These are phyloP conservation scores for Fusarium continuum DNA, from an alignment of 2,329 filamentous ascomycete genomes.

Conservation along the genomic window DNA sequence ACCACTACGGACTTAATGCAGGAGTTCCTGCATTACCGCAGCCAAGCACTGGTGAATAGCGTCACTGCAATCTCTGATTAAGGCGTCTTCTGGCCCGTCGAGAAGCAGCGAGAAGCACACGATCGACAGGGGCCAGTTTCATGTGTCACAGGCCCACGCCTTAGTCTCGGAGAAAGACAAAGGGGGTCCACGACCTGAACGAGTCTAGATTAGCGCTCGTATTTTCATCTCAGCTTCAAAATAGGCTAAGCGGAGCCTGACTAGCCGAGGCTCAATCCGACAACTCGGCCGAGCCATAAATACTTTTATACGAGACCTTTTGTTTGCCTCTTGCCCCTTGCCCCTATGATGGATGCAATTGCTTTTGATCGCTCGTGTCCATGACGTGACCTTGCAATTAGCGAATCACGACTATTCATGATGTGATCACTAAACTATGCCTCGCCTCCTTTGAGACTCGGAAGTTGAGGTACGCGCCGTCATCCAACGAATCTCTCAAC, in stretches of 20 bases:
- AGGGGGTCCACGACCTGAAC: neutral
- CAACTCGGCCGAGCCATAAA: constrained; percentile 8
- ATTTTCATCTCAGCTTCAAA: constrained; percentile 6
- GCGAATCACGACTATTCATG: rapidly evolving
- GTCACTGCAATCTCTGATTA: neutral
- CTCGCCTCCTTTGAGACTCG: no score
- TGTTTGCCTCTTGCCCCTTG: no score
- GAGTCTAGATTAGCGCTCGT: constrained; percentile 14
- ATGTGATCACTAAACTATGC: neutral
- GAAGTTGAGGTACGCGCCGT: no score
- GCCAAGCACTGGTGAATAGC: neutral
- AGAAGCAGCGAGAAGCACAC: neutral
- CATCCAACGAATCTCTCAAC: no score
- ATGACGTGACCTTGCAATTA: neutral
- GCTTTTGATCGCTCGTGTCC: neutral
- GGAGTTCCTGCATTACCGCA: constrained; percentile 1
- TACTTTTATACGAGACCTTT: neutral
- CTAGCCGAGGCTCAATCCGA: constrained; percentile 6
- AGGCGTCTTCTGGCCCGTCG: neutral
- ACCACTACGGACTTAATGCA: neutral
- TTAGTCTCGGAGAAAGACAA: neutral
- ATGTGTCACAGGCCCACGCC: constrained; percentile 6
- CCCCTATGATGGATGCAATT: neutral
- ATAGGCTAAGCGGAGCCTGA: neutral
- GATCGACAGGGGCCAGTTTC: constrained; percentile 27